Percentiles rank a stretch among this genome's conserved stretches.
Conservation (phyloP, 345 rosid species). For the Aethionema arabicum region DNA sequence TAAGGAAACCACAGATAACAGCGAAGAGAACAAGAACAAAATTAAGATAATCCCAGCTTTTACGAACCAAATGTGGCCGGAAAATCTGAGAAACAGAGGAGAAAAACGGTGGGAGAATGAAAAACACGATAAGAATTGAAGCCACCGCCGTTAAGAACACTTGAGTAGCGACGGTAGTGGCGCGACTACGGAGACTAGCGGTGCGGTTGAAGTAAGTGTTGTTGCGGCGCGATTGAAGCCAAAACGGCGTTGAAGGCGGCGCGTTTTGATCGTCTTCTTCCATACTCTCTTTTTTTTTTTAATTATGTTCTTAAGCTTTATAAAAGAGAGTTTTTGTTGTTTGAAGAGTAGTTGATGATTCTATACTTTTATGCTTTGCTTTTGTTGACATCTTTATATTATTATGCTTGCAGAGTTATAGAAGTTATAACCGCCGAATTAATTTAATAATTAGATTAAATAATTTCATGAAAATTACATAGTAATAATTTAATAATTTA, state of each 20-base stretch:
- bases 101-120: slow-evolving; percentile 51
- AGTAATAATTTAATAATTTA: too few relatives aligned
- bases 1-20: slow-evolving; percentile 66
- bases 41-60: slow-evolving; percentile 75
- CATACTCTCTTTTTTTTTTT: slow-evolving; percentile 34
- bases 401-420: slow-evolving; percentile 14
- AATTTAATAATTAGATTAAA: too few relatives aligned
- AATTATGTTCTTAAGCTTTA: slow-evolving; percentile 9
- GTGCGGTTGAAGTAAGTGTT: slow-evolving; percentile 39
- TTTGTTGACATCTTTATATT: not conserved
- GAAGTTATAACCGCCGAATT: too few relatives aligned
- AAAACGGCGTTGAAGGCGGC: slow-evolving; percentile 52
- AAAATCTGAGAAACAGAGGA: slow-evolving; percentile 56
- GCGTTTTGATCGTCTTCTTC: slow-evolving; percentile 54
- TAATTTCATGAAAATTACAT: too few relatives aligned
- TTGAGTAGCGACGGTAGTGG: slow-evolving; percentile 35
- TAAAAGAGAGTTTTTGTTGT: slow-evolving; percentile 7
- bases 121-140: slow-evolving; percentile 38
- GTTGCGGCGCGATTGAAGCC: slow-evolving; percentile 54
- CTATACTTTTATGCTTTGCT: slow-evolving; percentile 32
- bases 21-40: slow-evolving; percentile 76
- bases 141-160: slow-evolving; percentile 51
- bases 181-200: slow-evolving; percentile 26
- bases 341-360: slow-evolving; percentile 24
- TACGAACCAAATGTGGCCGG: slow-evolving; percentile 61